Base-by-base conservation (phyloP, 805 yeast genomes). In the Lachancea sp. region DNA sequence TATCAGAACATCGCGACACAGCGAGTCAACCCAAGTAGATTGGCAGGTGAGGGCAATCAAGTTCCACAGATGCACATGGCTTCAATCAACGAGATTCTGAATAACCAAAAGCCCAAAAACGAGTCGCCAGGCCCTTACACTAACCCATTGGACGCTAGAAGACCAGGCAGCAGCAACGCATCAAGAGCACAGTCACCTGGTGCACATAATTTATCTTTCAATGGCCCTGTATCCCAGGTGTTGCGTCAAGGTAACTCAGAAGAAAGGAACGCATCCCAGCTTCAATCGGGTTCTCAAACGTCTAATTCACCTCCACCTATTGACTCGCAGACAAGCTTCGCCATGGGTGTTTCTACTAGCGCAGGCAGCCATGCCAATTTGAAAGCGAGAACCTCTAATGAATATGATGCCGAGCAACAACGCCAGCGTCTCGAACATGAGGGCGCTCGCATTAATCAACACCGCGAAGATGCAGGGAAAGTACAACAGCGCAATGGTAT, bases 271-370 rank as follows among this genome's bases (percentile, higher is more conserved):
- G 34, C 36, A 3, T 19, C 17, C 11, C 18, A 25, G 12, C 9
- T 30, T 17, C 41, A 19, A 3, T 7, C 42, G 8, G 55, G 50
- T 16, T 58, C 57, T 36, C 60, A 57, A 36, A 60, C 71, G 1
- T 68, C 75, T 1, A 76, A 78, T 1, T 65, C 73, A 2, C 72
- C 74, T 49, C 76, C 75, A 0, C 73, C 78, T 3, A 39, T 48
- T 34, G 46, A 37, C 27, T 38, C 43, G 19, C 49, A 41, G 36
- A 29, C 41, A 12, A 25, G 38, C 13, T 15, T 16, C 18, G 27
- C 25, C 13, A 35, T 16, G 11, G 19, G 19, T 8, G 11, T 25
- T 17, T 32, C 35, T 7, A 18, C 35, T 19, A 15, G 4, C 16
- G 18, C 5, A 11, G 19, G 19, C 18, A 11, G 16, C 19, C 3